Percentiles rank a stretch among this genome's conserved stretches.
Evolutionary conservation across 345 rosid species (phyloP).

Genomic region (Viola odorata): DNA sequence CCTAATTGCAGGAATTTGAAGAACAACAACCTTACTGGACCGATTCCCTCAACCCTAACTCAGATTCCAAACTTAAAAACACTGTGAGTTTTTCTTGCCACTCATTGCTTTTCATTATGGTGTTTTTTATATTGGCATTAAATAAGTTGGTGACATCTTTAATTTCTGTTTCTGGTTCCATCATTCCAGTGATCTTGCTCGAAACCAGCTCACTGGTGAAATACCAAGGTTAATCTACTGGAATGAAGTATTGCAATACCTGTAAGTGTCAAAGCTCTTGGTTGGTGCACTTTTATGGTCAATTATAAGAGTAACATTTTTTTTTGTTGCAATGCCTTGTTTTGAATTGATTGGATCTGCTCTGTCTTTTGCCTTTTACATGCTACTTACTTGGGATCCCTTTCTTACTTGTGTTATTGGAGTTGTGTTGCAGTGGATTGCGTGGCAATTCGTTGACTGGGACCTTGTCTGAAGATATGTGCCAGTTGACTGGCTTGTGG

Average conservation of each 20-base stretch:
- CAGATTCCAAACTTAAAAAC: constrained; percentile 83
- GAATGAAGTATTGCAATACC: constrained; percentile 94
- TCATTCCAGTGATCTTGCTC: constrained; percentile 66
- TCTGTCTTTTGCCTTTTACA: not conserved
- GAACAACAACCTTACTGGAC: constrained; percentile 78
- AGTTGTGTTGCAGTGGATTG: constrained; percentile 49
- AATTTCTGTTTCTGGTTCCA: not conserved
- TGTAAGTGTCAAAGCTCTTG: constrained; percentile 38
- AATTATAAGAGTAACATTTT: not conserved
- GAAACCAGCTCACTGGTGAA: constrained; percentile 73
- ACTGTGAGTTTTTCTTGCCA: constrained; percentile 43
- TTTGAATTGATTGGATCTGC: not conserved
- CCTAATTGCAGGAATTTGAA: constrained; percentile 51
- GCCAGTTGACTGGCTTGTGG: constrained; percentile 95
- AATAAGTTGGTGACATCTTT: not conserved
- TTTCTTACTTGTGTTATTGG: not conserved
- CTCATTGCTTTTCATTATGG: not conserved
- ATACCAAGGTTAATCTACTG: constrained; percentile 85
- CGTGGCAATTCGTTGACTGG: constrained; percentile 80
- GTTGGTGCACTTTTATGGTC: not conserved
- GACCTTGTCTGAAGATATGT: constrained; percentile 74
- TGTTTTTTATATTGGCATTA: too few species aligned
- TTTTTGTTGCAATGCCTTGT: not conserved
- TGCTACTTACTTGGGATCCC: too few species aligned
- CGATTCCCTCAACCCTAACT: constrained; percentile 85